Conservation (phyloP, 805 yeast species). For the Starmerella scarabaei region DNA sequence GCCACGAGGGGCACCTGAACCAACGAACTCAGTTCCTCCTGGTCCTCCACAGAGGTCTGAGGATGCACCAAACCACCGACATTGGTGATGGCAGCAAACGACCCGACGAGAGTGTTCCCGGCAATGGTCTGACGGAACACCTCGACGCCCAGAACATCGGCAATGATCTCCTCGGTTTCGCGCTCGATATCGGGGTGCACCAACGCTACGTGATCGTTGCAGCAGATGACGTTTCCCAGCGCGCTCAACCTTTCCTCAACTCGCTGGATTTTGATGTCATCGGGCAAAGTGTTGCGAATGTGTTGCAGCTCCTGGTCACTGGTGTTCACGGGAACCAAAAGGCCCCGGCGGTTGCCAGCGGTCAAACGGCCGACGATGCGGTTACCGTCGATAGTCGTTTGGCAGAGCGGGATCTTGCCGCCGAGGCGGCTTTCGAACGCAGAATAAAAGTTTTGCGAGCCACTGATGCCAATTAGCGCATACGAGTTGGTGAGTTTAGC, state of each 20-base stretch:
- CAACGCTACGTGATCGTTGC: slow-evolving; percentile 96
- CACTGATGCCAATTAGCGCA: slow-evolving; percentile 93
- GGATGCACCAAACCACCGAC: slow-evolving; percentile 99
- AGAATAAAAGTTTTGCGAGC: slow-evolving; percentile 69
- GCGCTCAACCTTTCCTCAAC: slow-evolving; percentile 97
- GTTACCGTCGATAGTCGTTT: slow-evolving; percentile 96
- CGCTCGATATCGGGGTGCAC: slow-evolving; percentile 99
- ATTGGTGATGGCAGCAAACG: slow-evolving; percentile 86
- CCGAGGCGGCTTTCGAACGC: slow-evolving; percentile 97
- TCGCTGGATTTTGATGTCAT: slow-evolving; percentile 86
- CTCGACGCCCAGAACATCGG: slow-evolving; percentile 96
- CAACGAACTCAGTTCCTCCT: slow-evolving; percentile 90
- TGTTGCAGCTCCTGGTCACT: slow-evolving; percentile 98
- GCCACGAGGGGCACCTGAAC: slow-evolving; percentile 97
- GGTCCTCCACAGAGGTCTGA: slow-evolving; percentile 92
- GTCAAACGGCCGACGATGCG: slow-evolving; percentile 97
- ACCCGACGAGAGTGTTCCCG: slow-evolving; percentile 93
- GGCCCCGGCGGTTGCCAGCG: slow-evolving; percentile 95
- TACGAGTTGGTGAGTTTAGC: slow-evolving; percentile 83
- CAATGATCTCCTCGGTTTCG: slow-evolving; percentile 96
- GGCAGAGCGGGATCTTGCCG: slow-evolving; percentile 90
- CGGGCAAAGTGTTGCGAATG: slow-evolving; percentile 91
- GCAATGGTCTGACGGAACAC: slow-evolving; percentile 98
- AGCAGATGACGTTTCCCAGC: slow-evolving; percentile 92
- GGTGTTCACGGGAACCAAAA: slow-evolving; percentile 93